phyloP scores from a whole-genome alignment of 2,329 filamentous ascomycete species.

The Dryadomyces quercivorus region DNA sequence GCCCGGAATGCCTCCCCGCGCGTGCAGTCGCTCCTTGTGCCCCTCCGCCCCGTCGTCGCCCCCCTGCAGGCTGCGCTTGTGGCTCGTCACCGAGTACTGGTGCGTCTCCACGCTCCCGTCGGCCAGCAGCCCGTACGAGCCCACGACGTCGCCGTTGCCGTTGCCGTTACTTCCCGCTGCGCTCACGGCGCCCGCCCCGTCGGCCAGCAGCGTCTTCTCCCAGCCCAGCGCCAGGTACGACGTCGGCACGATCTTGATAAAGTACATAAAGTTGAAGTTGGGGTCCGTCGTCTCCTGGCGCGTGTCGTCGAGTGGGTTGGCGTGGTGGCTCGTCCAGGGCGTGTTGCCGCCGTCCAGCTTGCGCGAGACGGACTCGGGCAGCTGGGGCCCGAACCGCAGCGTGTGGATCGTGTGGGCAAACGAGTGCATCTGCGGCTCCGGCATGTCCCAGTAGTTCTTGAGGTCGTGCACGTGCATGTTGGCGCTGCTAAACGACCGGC shows the following conservation, averaged over 20 bases:
- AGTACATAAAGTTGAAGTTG: conserved; percentile 97
- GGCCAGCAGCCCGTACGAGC: conserved; percentile 50
- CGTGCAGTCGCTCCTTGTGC: conserved; percentile 84
- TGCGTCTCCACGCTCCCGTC: conserved; percentile 90
- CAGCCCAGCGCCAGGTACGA: conserved; percentile 88
- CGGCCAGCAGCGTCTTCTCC: conserved; percentile 45
- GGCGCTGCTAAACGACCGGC: conserved; percentile 88
- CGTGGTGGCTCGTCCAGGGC: conserved; percentile 78
- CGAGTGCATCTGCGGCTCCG: conserved; percentile 59
- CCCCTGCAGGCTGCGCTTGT: conserved; percentile 77
- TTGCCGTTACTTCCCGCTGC: conserved; percentile 13
- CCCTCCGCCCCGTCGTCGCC: conserved; percentile 78
- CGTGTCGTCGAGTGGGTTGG: conserved; percentile 79
- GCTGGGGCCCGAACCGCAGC: conserved; percentile 83
- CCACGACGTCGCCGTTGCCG: conserved; percentile 47
- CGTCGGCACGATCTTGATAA: conserved; percentile 94
- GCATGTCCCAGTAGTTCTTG: conserved; percentile 80
- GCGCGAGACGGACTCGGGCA: conserved; percentile 58
- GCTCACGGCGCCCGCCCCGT: conserved; percentile 12
- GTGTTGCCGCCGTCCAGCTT: conserved; percentile 35
- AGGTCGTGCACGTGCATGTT: conserved; percentile 98
- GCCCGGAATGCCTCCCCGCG: conserved; percentile 82
- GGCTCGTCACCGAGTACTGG: conserved; percentile 95
- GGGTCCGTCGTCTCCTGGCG: conserved; percentile 67
- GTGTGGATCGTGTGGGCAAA: conserved; percentile 85